These are phyloP conservation scores for Glarea lozoyensis DNA, from an alignment of 495 filamentous ascomycete species.

Conservation along the genomic window DNA sequence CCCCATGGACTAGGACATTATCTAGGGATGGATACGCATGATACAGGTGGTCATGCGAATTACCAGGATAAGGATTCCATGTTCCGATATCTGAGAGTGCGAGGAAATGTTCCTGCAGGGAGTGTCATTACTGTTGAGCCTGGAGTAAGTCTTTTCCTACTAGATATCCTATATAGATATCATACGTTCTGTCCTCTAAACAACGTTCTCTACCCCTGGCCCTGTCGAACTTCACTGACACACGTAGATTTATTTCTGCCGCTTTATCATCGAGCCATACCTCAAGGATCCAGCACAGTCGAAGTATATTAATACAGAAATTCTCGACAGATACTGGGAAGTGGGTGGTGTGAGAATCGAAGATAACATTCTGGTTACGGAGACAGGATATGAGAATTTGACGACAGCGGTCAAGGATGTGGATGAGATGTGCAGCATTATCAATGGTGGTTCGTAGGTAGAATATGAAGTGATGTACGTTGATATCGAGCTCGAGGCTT, in stretches of 20 bases:
- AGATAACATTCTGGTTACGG: constrained; percentile 73
- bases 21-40: constrained; percentile 91
- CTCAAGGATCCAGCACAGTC: constrained; percentile 58
- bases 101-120: constrained; percentile 63
- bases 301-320: constrained; percentile 62
- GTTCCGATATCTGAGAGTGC: constrained; percentile 78
- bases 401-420: constrained; percentile 68
- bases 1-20: constrained; percentile 87
- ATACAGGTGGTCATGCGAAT: constrained; percentile 80
- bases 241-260: constrained; percentile 72
- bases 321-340: constrained; percentile 77
- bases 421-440: constrained; percentile 58
- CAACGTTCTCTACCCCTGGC: background rate
- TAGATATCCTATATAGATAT: background rate
- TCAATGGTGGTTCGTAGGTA: constrained; percentile 19
- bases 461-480: too few relatives aligned
- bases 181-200: background rate
- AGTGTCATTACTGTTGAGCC: constrained; percentile 84
- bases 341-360: constrained; percentile 74
- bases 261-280: constrained; percentile 83
- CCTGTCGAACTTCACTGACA: background rate
- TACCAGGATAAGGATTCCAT: constrained; percentile 76
- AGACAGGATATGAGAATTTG: constrained; percentile 68
- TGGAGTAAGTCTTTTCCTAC: constrained; percentile 46
- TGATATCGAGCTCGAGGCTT: too few relatives aligned